phyloP scores from a whole-genome alignment of 1,139 yeast genomes.

The Pichiaceae sp. region DNA sequence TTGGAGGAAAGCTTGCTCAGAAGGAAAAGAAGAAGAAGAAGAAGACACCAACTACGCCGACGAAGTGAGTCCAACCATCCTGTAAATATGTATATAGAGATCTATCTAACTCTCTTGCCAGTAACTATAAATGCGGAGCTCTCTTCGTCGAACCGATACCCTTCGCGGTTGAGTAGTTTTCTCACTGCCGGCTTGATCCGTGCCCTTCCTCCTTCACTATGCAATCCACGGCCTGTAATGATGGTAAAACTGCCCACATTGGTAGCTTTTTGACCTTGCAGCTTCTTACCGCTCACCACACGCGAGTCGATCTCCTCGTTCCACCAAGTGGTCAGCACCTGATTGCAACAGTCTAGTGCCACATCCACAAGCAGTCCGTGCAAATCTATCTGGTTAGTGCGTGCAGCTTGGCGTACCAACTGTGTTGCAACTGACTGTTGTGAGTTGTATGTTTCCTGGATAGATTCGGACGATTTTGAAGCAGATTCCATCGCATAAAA shows the following conservation, averaged over 20 bases:
- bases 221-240: conserved; percentile 58
- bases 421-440: background rate
- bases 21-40: conserved; percentile 21
- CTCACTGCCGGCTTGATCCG: conserved; percentile 34
- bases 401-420: conserved; percentile 6
- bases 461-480: background rate
- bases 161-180: conserved; percentile 26
- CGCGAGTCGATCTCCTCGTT: conserved; percentile 33
- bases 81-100: background rate
- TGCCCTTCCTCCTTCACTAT: conserved; percentile 44
- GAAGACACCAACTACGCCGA: too few relatives aligned
- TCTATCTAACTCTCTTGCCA: conserved; percentile 26
- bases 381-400: conserved; percentile 34
- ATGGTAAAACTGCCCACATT: conserved; percentile 33
- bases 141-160: conserved; percentile 36
- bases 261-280: conserved; percentile 25
- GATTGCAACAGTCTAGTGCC: conserved; percentile 31
- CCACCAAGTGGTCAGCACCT: conserved; percentile 47
- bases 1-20: conserved; percentile 26
- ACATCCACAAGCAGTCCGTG: conserved; percentile 39
- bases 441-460: background rate
- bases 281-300: conserved; percentile 29
- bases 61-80: background rate
- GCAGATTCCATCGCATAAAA: background rate
- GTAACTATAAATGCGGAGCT: conserved; percentile 35